These are phyloP conservation scores for Tylopilus sp. DNA, from an alignment of 768 basidiomycete species.

Conservation along the genomic window DNA sequence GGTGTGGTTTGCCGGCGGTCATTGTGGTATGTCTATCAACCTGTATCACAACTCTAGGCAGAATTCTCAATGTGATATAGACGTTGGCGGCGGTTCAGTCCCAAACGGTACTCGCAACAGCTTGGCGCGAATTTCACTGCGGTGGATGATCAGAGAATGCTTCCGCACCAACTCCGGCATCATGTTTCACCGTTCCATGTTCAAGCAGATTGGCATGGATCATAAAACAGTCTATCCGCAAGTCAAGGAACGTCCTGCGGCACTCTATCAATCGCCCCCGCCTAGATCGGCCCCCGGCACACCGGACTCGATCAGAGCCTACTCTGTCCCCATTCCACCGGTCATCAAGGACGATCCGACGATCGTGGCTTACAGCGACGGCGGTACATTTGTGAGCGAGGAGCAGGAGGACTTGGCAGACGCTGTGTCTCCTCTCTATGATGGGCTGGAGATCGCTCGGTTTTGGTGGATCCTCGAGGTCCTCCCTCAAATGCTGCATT, in stretches of 20 bases:
- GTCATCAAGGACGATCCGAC: slow-evolving; percentile 10
- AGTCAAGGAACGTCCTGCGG: slow-evolving; percentile 41
- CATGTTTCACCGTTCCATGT: slow-evolving; percentile 48
- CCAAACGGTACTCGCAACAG: slow-evolving; percentile 52
- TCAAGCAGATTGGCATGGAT: too few species aligned
- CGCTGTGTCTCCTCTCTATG: slow-evolving; percentile 48
- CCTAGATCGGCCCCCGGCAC: slow-evolving; percentile 12
- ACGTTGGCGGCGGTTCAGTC: slow-evolving; percentile 74
- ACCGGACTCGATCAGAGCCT: slow-evolving; percentile 9
- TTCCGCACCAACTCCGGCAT: slow-evolving; percentile 56
- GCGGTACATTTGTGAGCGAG: slow-evolving; percentile 36
- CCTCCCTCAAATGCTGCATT: slow-evolving; percentile 36
- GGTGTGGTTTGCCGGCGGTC: slow-evolving; percentile 79
- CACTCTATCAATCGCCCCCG: slow-evolving; percentile 27
- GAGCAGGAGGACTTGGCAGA: slow-evolving; percentile 66
- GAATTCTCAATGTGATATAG: slow-evolving; percentile 32
- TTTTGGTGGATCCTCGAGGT: slow-evolving; percentile 69
- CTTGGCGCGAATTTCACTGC: slow-evolving; percentile 67
- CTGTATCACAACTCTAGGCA: not conserved
- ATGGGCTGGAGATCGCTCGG: slow-evolving; percentile 44
- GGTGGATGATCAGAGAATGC: slow-evolving; percentile 75
- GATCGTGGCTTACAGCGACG: slow-evolving; percentile 17
- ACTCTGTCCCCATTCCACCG: slow-evolving; percentile 13
- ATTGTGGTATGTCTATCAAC: slow-evolving; percentile 50
- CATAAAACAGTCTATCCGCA: slow-evolving; percentile 41